Conservation (phyloP, 352 stramenopile genomes). For the Pythium rhizo-oryzae region DNA sequence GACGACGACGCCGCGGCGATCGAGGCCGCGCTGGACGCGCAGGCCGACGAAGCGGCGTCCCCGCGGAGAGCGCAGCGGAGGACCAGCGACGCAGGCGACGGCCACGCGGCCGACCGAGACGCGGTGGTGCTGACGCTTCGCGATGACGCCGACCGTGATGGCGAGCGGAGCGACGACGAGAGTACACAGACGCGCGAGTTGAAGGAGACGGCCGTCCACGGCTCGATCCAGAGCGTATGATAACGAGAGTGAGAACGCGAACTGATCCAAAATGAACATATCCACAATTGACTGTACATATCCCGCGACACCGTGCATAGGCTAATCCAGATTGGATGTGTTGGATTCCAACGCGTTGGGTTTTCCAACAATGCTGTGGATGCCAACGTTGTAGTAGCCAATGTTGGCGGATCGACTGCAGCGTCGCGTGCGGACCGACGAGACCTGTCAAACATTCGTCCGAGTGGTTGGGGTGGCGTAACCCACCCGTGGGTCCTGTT, state of each 20-base stretch:
- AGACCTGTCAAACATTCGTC: too few species aligned
- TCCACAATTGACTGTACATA: neutral
- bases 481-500: too few species aligned
- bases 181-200: too few species aligned
- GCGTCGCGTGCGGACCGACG: too few species aligned
- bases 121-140: constrained; percentile 12
- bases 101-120: neutral
- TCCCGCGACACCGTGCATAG: too few species aligned
- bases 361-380: too few species aligned
- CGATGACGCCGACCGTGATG: neutral
- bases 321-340: too few species aligned
- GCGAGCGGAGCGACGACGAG: neutral
- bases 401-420: too few species aligned
- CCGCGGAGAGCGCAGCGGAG: neutral
- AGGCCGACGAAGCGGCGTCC: constrained; percentile 12
- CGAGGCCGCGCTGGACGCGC: constrained; percentile 10
- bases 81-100: neutral
- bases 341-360: too few species aligned
- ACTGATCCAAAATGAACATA: neutral
- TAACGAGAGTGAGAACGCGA: neutral
- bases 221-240: constrained; percentile 18
- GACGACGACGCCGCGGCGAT: constrained; percentile 14
- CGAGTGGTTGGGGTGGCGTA: too few species aligned
- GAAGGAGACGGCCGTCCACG: too few species aligned
- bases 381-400: too few species aligned